These are phyloP conservation scores for Iodosphaeria phyllophila DNA, from an alignment of 2,329 filamentous ascomycete genomes.

Conservation along the genomic window DNA sequence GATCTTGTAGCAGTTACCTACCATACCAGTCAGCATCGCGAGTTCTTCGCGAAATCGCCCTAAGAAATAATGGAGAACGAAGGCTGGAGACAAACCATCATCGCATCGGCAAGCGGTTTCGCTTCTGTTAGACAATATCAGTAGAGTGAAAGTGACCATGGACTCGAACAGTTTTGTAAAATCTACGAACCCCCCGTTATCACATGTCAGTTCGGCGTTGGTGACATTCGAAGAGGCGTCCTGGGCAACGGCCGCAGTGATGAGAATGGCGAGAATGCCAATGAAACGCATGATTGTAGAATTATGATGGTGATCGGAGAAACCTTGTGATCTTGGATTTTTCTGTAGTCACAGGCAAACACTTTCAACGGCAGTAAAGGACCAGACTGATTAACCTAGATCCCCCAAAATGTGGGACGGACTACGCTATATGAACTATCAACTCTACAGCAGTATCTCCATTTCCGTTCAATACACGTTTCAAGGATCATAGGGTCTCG, in stretches of 20 bases:
- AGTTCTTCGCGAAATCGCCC: not conserved
- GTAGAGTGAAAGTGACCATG: not conserved
- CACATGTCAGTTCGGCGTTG: not conserved
- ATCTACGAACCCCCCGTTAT: conserved; percentile 1
- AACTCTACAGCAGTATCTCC: too few species aligned
- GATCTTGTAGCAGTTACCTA: conserved; percentile 1
- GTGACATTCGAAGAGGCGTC: not conserved
- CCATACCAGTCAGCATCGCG: too few species aligned
- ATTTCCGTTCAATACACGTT: too few species aligned
- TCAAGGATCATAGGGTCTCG: too few species aligned
- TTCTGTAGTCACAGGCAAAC: too few species aligned
- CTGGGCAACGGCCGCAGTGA: not conserved
- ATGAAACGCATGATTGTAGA: not conserved
- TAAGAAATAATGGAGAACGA: not conserved
- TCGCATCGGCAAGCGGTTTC: conserved; percentile 1
- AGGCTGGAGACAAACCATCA: not conserved
- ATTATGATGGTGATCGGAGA: too few species aligned
- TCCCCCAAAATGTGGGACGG: too few species aligned
- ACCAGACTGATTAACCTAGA: too few species aligned
- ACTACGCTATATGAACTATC: too few species aligned
- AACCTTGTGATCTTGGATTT: too few species aligned
- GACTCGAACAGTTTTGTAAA: not conserved
- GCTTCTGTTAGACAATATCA: not conserved
- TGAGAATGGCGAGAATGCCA: not conserved
- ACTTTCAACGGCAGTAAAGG: too few species aligned